Evolutionary conservation across 345 rosid genomes (phyloP).

Genomic region (Raphanus sativus): DNA sequence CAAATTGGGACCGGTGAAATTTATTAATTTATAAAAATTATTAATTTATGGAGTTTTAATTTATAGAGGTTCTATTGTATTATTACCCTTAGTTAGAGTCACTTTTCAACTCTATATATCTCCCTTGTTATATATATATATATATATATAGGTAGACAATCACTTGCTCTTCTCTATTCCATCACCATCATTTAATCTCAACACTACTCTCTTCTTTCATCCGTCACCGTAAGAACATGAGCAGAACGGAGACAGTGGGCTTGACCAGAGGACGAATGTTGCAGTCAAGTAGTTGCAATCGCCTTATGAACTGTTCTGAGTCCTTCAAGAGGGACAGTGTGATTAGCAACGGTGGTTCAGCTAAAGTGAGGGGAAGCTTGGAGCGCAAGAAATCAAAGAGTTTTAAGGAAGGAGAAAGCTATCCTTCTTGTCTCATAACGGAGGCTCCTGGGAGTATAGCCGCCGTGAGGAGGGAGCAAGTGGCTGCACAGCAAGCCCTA

Average conservation of each 20-base stretch:
- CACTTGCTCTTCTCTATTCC: slow-evolving; percentile 7
- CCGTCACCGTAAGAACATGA: slow-evolving; percentile 25
- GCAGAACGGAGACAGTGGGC: slow-evolving; percentile 28
- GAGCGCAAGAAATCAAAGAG: slow-evolving; percentile 38
- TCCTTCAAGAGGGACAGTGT: slow-evolving; percentile 26
- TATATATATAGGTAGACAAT: slow-evolving; percentile 23
- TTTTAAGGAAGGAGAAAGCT: slow-evolving; percentile 36
- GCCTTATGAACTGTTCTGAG: slow-evolving; percentile 25
- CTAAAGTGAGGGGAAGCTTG: slow-evolving; percentile 27
- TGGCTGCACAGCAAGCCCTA: slow-evolving; percentile 55
- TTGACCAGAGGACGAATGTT: slow-evolving; percentile 28
- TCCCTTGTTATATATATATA: slow-evolving; percentile 7
- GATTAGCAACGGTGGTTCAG: slow-evolving; percentile 16
- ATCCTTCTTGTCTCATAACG: slow-evolving; percentile 35
- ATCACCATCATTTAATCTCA: slow-evolving; percentile 5
- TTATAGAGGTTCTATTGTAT: not conserved
- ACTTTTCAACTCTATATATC: slow-evolving; percentile 9
- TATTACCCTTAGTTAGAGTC: slow-evolving; percentile 8
- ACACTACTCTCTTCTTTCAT: not conserved
- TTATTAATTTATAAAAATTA: too few species aligned
- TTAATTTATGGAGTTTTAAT: too few species aligned
- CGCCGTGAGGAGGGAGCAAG: slow-evolving; percentile 62
- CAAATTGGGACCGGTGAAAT: too few species aligned
- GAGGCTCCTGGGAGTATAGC: slow-evolving; percentile 66
- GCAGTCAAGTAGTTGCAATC: slow-evolving; percentile 30